Evolutionary conservation across 2,329 filamentous ascomycete species (phyloP), one percentile per base, ranked within the genome.

Genomic region (Geosmithia putterillii): DNA sequence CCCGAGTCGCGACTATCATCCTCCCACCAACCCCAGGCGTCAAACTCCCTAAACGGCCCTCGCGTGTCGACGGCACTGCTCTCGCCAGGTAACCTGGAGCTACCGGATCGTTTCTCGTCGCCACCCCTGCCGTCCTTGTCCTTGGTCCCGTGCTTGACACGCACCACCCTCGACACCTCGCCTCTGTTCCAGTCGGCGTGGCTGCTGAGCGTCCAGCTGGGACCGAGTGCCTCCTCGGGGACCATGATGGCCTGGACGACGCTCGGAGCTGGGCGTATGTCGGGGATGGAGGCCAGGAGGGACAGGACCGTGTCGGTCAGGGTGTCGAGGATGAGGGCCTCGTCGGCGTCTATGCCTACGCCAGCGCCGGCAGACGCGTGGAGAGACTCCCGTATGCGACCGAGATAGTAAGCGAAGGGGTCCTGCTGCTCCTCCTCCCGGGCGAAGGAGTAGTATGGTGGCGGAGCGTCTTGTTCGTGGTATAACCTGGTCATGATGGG

Each of bases 1-100:
- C n/a, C n/a, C n/a, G n/a, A n/a, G 4, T 40, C 17, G 1, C 45
- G 48, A 1, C 36, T 41, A 5, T 54, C 44, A 4, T 61, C 57
- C 6, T 55, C 58, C 52, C 61, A 71, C 18, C 67, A 57, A 1
- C 68, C 67, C 68, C 68, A 71, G 19, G 68, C 69, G 39, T 63
- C 64, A 39, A 71, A 71, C 3, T 60, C 60, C 22, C 43, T 48
- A 7, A 35, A n/a, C n/a, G 17, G 20, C 38, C 18, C 20, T 7
- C 17, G 40, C 2, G 8, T 28, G 20, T 21, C 18, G 32, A 7
- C 19, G 21, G 20, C n/a, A 37, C 8, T 32, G 15, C 22, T 15
- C 5, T 22, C 25, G 2, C 8, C 9, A 19, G 14, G 21, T 34
- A 4, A 3, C 7, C 8, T 35, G 23, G 8, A 38, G 39, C 6